These are phyloP conservation scores for Fusarium vanettenii DNA, from an alignment of 2,329 filamentous ascomycete genomes.

Conservation along the genomic window DNA sequence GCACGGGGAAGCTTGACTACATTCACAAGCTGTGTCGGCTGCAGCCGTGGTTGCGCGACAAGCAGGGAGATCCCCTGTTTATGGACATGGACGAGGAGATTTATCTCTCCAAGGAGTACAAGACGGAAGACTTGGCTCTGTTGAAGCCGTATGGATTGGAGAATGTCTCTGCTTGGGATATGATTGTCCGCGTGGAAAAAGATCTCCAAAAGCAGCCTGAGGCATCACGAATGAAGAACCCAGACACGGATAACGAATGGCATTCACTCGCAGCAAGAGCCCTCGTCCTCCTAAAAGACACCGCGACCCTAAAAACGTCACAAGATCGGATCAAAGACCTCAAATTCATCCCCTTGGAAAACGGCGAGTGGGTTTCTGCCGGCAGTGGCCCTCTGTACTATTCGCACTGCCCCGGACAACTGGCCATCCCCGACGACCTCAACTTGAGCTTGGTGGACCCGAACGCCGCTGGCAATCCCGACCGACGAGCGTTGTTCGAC, in stretches of 20 bases:
- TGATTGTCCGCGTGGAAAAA: constrained; percentile 8
- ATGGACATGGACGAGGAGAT: constrained; percentile 18
- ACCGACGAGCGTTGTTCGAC: constrained; percentile 23
- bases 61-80: constrained; percentile 29
- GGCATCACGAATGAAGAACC: constrained; percentile 24
- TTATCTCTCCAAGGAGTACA: constrained; percentile 35
- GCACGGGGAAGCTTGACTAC: background rate
- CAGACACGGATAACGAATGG: constrained; percentile 17
- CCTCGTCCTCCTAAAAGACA: background rate
- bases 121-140: background rate
- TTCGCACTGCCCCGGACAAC: constrained; percentile 3
- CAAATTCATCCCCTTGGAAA: constrained; percentile 24
- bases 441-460: constrained; percentile 16
- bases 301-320: background rate
- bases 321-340: constrained; percentile 6
- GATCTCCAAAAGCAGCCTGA: constrained; percentile 6
- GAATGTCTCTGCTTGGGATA: background rate
- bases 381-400: constrained; percentile 17
- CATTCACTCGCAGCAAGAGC: constrained; percentile 30
- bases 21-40: constrained; percentile 17
- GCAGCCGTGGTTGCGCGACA: constrained; percentile 17
- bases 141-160: constrained; percentile 21
- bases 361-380: constrained; percentile 30
- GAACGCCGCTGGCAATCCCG: constrained; percentile 13
- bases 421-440: constrained; percentile 22